Evolutionary conservation across 2,329 filamentous ascomycete genomes (phyloP), one percentile per base, ranked within the genome.

Genomic region (Paecilomyces niveus): DNA sequence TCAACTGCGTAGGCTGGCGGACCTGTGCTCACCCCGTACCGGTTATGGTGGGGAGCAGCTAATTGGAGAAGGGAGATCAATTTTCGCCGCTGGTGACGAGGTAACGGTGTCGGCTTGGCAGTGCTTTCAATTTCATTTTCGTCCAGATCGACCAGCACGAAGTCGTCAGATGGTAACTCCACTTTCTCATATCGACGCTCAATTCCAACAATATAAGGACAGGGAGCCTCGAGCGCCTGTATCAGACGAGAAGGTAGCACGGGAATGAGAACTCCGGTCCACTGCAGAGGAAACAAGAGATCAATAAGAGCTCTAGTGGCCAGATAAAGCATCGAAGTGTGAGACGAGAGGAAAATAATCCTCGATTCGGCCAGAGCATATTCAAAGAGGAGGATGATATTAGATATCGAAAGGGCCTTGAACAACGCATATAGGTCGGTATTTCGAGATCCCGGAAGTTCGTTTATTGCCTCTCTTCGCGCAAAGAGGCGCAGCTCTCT

Each of bases 141-240:
- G 73, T 99, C 94, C 55, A 99, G 80, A 73, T 99, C 94, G 35
- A 97, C 92, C 15, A 97, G 80, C 18, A 97, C 92, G 72, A 93
- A 97, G 70, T 97, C 94, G 67, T 97, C 94, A 6, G 96, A 91
- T 0, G 94, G 94, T 50, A 97, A 83, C 57, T 77, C 75, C 29
- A 76, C 68, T 58, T 76, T 76, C 57, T 76, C 74, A 70, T 97
- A 97, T 58, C 92, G 86, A 64, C 92, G 85, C 76, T 99, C 94
- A 59, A 99, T 90, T 54, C 94, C 94, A 51, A 97, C 91, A 64
- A 99, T 96, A 68, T 97, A 99, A 0, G 94, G 94, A 67, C 94
- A 97, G 2, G 93, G 93, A 0, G 93, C 93, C 67, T 97, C 94
- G 18, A 99, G 82, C 2, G 92, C 93, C 56, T 94, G 92, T 9